These are phyloP conservation scores for Limonomyces culmigenus DNA, from an alignment of 1,284 basidiomycete genomes.

Conservation along the genomic window DNA sequence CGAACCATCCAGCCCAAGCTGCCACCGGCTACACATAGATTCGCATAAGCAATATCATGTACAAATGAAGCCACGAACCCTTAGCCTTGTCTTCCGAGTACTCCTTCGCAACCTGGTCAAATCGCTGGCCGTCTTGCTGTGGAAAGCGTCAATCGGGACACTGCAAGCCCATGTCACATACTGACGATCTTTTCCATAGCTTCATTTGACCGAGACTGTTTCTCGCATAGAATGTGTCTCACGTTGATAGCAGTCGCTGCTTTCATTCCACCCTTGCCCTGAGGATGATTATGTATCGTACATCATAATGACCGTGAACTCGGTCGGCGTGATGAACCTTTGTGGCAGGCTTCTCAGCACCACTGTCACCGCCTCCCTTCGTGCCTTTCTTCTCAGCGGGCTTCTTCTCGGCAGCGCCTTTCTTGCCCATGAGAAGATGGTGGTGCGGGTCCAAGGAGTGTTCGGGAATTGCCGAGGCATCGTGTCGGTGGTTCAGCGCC, in stretches of 20 bases:
- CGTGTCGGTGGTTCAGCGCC: neutral
- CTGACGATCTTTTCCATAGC: conserved; percentile 4
- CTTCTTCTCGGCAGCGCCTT: neutral
- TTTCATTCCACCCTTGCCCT: conserved; percentile 27
- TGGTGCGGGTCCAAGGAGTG: neutral
- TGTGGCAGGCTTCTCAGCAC: neutral
- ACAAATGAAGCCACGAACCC: conserved; percentile 22
- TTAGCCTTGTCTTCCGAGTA: conserved; percentile 83
- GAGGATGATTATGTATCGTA: neutral
- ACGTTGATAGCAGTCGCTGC: conserved; percentile 69
- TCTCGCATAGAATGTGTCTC: conserved; percentile 76
- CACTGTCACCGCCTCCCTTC: neutral
- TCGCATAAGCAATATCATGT: conserved; percentile 2
- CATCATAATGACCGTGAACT: neutral
- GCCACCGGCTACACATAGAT: conserved; percentile 42
- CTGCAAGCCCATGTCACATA: neutral
- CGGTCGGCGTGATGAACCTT: neutral
- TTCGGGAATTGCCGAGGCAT: neutral
- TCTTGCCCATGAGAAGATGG: neutral
- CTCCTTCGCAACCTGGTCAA: conserved; percentile 75
- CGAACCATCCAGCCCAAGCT: conserved; percentile 73
- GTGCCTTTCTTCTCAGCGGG: neutral
- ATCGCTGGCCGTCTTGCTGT: conserved; percentile 48
- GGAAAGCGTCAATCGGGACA: neutral
- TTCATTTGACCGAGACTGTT: conserved; percentile 27